Conservation (phyloP, 495 filamentous ascomycete genomes). For the Aspergillus homomorphus region DNA sequence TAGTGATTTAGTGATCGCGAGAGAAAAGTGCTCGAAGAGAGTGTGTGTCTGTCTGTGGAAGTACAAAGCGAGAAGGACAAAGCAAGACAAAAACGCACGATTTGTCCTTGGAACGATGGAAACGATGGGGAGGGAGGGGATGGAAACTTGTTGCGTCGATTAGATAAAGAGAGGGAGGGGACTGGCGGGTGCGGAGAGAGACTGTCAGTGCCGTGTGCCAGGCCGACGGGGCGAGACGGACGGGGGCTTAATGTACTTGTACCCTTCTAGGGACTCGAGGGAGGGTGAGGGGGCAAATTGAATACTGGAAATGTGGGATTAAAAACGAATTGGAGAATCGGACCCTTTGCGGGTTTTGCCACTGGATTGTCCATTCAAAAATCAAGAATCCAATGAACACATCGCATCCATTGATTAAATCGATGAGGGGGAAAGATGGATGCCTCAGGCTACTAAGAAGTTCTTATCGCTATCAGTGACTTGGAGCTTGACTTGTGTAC, state of each 20-base stretch:
- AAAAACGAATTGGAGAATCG: neutral
- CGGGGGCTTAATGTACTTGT: neutral
- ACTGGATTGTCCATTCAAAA: neutral
- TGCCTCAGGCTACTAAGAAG: constrained; percentile 4
- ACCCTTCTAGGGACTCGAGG: neutral
- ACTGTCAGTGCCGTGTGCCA: too few species aligned
- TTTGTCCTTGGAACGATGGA: too few species aligned
- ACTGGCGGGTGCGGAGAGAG: neutral
- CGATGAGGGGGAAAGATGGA: neutral
- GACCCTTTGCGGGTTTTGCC: neutral
- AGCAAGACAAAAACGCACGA: neutral
- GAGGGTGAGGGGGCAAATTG: neutral
- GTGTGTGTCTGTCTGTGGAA: neutral
- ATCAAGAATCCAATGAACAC: neutral
- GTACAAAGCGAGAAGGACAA: neutral
- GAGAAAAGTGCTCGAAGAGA: neutral
- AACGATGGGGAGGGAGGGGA: too few species aligned
- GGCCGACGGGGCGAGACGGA: neutral
- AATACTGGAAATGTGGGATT: neutral
- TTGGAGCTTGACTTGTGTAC: too few species aligned
- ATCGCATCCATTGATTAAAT: neutral
- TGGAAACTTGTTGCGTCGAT: neutral
- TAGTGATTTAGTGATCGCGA: too few species aligned
- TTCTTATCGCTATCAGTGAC: constrained; percentile 8
- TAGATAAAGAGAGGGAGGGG: neutral